These are phyloP conservation scores for Mediolabrus comicus DNA, from an alignment of 108 stramenopile species.

Conservation along the genomic window DNA sequence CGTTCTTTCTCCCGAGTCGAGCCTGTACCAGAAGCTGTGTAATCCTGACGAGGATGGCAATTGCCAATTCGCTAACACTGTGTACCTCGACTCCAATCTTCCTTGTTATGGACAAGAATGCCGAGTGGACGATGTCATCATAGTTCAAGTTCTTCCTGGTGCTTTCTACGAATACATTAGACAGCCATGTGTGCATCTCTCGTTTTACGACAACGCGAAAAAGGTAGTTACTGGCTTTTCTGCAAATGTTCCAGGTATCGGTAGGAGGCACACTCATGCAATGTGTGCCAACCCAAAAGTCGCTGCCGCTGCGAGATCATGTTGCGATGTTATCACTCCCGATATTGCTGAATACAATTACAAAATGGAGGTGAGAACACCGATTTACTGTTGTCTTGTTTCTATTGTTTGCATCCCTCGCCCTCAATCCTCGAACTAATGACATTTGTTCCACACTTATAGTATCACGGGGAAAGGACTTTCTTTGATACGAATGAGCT, in stretches of 20 bases:
- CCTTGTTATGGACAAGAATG: constrained; percentile 58
- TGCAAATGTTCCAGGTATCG: background rate
- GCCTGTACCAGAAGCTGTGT: constrained; percentile 48
- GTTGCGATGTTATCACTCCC: constrained; percentile 19
- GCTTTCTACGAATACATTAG: constrained; percentile 68
- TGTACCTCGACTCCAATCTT: constrained; percentile 46
- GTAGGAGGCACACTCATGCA: constrained; percentile 24
- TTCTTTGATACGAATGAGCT: constrained; percentile 10
- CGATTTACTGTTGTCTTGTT: no score
- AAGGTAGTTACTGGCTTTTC: constrained; percentile 42
- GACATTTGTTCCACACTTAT: background rate
- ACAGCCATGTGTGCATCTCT: constrained; percentile 53
- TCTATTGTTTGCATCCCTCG: no score
- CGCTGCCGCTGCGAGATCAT: constrained; percentile 30
- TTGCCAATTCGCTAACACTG: constrained; percentile 45
- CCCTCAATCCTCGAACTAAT: no score
- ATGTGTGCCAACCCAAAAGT: constrained; percentile 44
- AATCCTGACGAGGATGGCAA: constrained; percentile 20
- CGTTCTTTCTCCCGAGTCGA: constrained; percentile 31
- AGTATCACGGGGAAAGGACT: constrained; percentile 44
- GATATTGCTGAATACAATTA: constrained; percentile 20
- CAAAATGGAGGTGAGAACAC: no score
- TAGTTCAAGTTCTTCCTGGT: constrained; percentile 50
- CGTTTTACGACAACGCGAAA: constrained; percentile 54
- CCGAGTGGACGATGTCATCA: constrained; percentile 47